phyloP scores from a whole-genome alignment of 768 basidiomycete species.

The Favolaschia claudopus region DNA sequence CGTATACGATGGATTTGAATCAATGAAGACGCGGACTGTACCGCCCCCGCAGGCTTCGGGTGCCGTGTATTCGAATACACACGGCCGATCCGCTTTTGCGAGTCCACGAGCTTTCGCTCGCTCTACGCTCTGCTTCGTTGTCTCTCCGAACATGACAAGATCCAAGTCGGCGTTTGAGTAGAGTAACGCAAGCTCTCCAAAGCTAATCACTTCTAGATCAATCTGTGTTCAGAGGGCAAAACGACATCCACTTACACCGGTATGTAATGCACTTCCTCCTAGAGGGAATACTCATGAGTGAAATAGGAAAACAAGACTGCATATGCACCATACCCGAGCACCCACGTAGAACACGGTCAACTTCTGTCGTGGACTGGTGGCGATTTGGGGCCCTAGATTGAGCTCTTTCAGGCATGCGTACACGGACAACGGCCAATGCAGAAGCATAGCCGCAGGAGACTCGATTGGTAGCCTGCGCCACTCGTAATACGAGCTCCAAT shows the following conservation, averaged over 20 bases:
- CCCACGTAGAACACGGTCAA: slow-evolving; percentile 15
- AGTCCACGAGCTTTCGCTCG: slow-evolving; percentile 38
- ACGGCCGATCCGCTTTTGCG: slow-evolving; percentile 30
- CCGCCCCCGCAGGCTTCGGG: slow-evolving; percentile 47
- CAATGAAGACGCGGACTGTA: slow-evolving; percentile 41
- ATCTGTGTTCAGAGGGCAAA: neutral
- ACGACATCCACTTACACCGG: slow-evolving; percentile 44
- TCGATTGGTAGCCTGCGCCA: slow-evolving; percentile 53
- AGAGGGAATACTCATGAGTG: slow-evolving; percentile 40
- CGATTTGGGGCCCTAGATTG: slow-evolving; percentile 34
- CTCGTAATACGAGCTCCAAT: slow-evolving; percentile 54
- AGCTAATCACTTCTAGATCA: slow-evolving; percentile 36
- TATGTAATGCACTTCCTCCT: slow-evolving; percentile 48
- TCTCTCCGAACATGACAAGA: slow-evolving; percentile 48
- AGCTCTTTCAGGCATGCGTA: slow-evolving; percentile 47
- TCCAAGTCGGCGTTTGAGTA: slow-evolving; percentile 54
- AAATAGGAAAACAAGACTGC: slow-evolving; percentile 34
- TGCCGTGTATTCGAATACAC: slow-evolving; percentile 45
- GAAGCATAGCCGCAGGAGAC: slow-evolving; percentile 52
- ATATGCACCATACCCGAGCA: slow-evolving; percentile 2
- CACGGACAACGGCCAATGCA: slow-evolving; percentile 52
- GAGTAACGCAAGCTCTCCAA: slow-evolving; percentile 54
- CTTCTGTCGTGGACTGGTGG: neutral
- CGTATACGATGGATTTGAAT: slow-evolving; percentile 29
- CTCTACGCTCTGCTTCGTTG: slow-evolving; percentile 33